Evolutionary conservation across 1,284 basidiomycete genomes (phyloP).

Genomic region (Lentinus polychrous): DNA sequence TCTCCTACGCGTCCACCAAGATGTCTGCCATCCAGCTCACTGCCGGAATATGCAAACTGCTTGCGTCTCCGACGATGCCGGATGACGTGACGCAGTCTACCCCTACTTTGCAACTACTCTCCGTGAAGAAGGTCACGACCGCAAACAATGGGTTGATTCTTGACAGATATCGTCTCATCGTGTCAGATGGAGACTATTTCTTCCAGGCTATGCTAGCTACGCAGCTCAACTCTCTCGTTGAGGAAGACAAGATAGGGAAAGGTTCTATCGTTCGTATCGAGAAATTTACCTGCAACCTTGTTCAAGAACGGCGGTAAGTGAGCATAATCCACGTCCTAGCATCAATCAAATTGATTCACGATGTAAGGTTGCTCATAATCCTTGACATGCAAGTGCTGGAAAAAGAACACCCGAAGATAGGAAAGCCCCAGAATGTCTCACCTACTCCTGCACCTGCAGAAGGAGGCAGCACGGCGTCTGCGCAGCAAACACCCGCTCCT

Average conservation of each 20-base stretch:
- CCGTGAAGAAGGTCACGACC: conserved; percentile 69
- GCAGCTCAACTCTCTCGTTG: conserved; percentile 77
- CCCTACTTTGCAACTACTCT: conserved; percentile 76
- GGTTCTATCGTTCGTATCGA: conserved; percentile 72
- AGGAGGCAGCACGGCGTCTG: conserved; percentile 11
- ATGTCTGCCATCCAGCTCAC: conserved; percentile 36
- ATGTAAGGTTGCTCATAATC: conserved; percentile 75
- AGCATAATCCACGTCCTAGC: not conserved
- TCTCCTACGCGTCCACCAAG: no score
- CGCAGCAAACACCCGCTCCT: conserved; percentile 17
- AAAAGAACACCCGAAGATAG: conserved; percentile 63
- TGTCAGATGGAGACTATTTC: conserved; percentile 79
- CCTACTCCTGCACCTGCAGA: conserved; percentile 17
- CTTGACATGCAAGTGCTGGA: conserved; percentile 61
- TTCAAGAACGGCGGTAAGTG: conserved; percentile 79
- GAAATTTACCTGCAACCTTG: conserved; percentile 77
- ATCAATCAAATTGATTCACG: conserved; percentile 9
- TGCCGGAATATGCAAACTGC: conserved; percentile 46
- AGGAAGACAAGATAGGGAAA: conserved; percentile 63
- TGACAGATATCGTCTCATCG: conserved; percentile 66
- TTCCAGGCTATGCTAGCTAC: conserved; percentile 95
- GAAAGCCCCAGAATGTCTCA: conserved; percentile 44
- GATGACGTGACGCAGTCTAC: conserved; percentile 45
- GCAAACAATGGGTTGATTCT: conserved; percentile 31
- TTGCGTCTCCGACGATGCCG: conserved; percentile 44